Evolutionary conservation across 2,329 filamentous ascomycete genomes (phyloP), one percentile per base, ranked within the genome.

Genomic region (Arachnomyces sp.): DNA sequence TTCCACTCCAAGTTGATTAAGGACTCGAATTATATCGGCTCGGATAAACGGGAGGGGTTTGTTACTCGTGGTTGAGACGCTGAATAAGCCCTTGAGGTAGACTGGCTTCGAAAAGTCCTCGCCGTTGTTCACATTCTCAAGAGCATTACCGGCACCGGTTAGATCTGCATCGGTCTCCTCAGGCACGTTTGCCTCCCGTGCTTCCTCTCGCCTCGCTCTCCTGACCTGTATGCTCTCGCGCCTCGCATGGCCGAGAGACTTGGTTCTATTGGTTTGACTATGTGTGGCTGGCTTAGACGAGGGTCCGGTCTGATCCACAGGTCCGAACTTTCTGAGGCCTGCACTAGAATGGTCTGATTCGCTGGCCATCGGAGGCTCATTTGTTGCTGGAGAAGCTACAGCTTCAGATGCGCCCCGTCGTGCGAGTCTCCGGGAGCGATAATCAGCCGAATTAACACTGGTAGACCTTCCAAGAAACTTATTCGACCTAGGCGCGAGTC

Each of bases 31-130:
- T 52, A 98, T 86, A 57, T 98, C 92, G 5, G 80, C 72, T 30
- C 90, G 80, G 47, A 98, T 98, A 44, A 87, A 80, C 1, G 80
- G 72, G 8, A 96, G 77, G 1, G 90, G 86, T 58, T 93, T 94
- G 56, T 82, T 92, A 43, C 88, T 95, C 5, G 92, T 98, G 0
- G 92, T 98, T 3, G 87, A 93, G 39, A 96, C 92, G 54, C 90
- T 96, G 67, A 98, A 96, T 13, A 98, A 73, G 3, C 92, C 92
- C 64, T 96, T 98, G 42, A 98, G 76, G 61, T 84, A 96, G 3
- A 96, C 92, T 0, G 92, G 92, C 61, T 95, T 95, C 11, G 65
- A 65, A 39, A 90, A 82, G 45, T 90, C 77, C 50, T 93, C 87
- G 4, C 84, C 80, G 34, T 66, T 62, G 28, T 66, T 67, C 9